Base-by-base conservation (phyloP, 1,139 yeast genomes). In the Pichia sp. region DNA sequence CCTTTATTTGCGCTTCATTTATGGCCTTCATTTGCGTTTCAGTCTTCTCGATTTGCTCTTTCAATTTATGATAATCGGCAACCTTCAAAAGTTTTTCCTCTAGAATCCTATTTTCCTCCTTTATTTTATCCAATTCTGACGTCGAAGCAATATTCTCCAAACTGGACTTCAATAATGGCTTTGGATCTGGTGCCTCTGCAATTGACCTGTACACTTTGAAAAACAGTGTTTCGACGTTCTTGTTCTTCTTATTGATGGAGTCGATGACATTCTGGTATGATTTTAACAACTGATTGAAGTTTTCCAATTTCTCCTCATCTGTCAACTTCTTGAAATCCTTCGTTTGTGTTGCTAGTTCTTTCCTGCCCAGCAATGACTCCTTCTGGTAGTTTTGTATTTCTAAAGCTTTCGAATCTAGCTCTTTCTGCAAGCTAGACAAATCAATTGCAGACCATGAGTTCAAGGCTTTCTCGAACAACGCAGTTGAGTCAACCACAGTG, bases 161-260 rank as follows among this genome's bases (percentile, higher is more conserved):
- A 3, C 95, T 82, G 41, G 81, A 78, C 63, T 87, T 90, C 55
- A 92, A 72, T 49, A 92, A 71, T 2, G 97, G 96, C 57, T 79
- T 80, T 3, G 98, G 98, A 70, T 93, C 97, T 0, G 98, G 97
- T 0, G 96, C 93, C 66, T 92, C 97, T 2, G 90, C 89, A 13
- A 93, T 73, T 30, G 81, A 74, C 56, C 90, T 76, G 72, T 92
- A 92, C 31, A 89, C 75, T 26, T 84, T 84, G 69, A 90, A 81
- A 65, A 93, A 86, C 49, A 83, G 77, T 41, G 77, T 75, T 66
- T 93, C 98, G 1, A 88, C 83, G 50, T 71, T 75, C 66, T 90
- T 90, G 59, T 89, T 83, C 62, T 93, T 82, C 62, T 81, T 82
- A 3, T 97, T 89, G 60, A 93, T 75, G 46, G 77, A 74, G 67